A percentile compares a stretch with the other conserved stretches of the same genome.
These are phyloP conservation scores for Phylloporus arenicola DNA, from an alignment of 768 basidiomycete species.

Conservation along the genomic window DNA sequence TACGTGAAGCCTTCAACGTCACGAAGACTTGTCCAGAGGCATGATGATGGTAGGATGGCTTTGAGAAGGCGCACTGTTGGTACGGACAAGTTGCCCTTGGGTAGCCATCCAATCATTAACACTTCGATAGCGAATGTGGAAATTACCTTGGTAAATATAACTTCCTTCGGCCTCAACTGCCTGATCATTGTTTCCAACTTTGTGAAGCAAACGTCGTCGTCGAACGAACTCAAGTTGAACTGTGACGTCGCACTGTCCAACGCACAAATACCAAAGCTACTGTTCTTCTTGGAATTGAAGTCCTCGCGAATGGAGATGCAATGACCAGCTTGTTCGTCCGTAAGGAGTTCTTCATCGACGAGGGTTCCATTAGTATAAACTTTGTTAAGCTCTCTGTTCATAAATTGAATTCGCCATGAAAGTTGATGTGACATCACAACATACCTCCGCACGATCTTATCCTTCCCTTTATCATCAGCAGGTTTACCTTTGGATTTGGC, in stretches of 20 bases:
- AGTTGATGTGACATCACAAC: constrained; percentile 1
- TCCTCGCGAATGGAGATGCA: constrained; percentile 84
- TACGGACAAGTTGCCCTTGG: constrained; percentile 80
- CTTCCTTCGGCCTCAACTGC: constrained; percentile 85
- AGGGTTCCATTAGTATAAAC: constrained; percentile 96
- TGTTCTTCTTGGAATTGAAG: constrained; percentile 30
- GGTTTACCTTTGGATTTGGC: constrained; percentile 54
- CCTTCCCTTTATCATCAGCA: constrained; percentile 51
- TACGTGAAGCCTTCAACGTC: constrained; percentile 78
- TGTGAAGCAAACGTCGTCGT: constrained; percentile 90
- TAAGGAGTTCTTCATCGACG: constrained; percentile 82
- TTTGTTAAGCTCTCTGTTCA: constrained; percentile 77
- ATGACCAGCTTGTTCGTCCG: constrained; percentile 91
- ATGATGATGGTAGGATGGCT: constrained; percentile 68
- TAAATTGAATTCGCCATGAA: not conserved
- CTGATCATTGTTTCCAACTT: constrained; percentile 90
- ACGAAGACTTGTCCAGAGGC: constrained; percentile 86
- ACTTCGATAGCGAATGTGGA: not conserved
- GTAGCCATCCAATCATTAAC: not conserved
- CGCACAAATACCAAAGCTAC: constrained; percentile 82
- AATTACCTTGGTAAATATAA: constrained; percentile 81
- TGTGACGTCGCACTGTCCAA: constrained; percentile 94
- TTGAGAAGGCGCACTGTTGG: constrained; percentile 80
- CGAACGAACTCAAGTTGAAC: constrained; percentile 85
- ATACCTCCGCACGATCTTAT: constrained; percentile 85